A percentile compares a stretch with the other conserved stretches of the same genome.
Conservation (phyloP, 352 stramenopile species). For the Globisporangium mamillatum region DNA sequence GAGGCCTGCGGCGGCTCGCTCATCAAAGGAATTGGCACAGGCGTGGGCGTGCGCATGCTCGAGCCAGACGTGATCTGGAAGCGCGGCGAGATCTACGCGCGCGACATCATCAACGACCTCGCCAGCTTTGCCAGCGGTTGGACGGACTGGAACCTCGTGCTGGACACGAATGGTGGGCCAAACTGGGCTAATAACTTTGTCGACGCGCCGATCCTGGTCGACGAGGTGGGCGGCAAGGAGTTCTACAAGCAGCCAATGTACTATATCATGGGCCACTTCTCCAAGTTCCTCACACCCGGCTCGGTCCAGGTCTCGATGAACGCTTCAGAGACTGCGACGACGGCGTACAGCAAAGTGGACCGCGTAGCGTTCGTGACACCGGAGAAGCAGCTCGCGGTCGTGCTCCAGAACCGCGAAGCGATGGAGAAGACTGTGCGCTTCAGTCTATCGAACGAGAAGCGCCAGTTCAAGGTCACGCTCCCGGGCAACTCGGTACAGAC, state of each 20-base stretch:
- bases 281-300: constrained; percentile 53
- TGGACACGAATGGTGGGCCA: constrained; percentile 54
- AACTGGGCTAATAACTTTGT: constrained; percentile 75
- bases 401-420: constrained; percentile 48
- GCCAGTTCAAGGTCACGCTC: too few relatives aligned
- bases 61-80: constrained; percentile 46
- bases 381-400: constrained; percentile 43
- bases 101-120: constrained; percentile 81
- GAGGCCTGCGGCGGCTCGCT: constrained; percentile 73
- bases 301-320: constrained; percentile 40
- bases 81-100: constrained; percentile 59
- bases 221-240: constrained; percentile 32
- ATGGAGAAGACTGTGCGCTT: constrained; percentile 5
- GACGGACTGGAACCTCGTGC: constrained; percentile 83
- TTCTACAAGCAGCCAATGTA: constrained; percentile 78
- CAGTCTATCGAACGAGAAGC: too few relatives aligned
- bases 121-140: constrained; percentile 64
- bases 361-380: constrained; percentile 47
- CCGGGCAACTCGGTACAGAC: too few relatives aligned
- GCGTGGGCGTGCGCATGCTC: constrained; percentile 40
- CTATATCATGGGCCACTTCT: constrained; percentile 64
- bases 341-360: constrained; percentile 29
- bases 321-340: constrained; percentile 19
- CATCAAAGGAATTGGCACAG: constrained; percentile 23
- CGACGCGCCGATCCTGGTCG: constrained; percentile 59